Percentiles rank a stretch among this genome's conserved stretches.
phyloP scores from a whole-genome alignment of 2,329 filamentous ascomycete genomes.

The Cladosporium velox region DNA sequence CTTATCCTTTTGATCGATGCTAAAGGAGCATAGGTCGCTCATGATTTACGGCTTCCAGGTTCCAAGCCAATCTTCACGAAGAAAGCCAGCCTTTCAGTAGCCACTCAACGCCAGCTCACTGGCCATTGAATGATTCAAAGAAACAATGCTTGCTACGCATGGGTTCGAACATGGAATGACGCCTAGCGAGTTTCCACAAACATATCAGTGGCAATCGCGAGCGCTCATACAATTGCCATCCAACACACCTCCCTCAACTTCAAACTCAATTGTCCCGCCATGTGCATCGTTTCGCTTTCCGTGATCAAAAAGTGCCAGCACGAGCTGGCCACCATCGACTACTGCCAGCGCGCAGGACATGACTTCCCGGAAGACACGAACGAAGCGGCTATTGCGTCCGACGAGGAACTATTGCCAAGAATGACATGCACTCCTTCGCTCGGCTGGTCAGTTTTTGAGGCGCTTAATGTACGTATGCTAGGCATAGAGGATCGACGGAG shows the following conservation, averaged over 20 bases:
- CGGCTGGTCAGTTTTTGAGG: slow-evolving; percentile 18
- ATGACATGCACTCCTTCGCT: slow-evolving; percentile 16
- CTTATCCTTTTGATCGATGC: background rate
- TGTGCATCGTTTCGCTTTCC: slow-evolving; percentile 20
- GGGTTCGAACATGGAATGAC: background rate
- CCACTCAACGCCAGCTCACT: background rate
- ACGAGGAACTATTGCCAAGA: background rate
- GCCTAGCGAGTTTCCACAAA: background rate
- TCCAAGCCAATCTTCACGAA: background rate
- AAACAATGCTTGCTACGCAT: background rate
- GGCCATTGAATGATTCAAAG: background rate
- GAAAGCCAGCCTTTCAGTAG: background rate
- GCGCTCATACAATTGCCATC: background rate
- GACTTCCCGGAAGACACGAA: background rate
- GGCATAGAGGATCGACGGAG: background rate
- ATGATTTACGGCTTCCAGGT: background rate
- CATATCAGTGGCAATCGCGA: background rate
- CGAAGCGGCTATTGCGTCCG: background rate
- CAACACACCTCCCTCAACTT: background rate
- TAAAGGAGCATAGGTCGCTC: background rate
- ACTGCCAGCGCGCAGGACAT: background rate
- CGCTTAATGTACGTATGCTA: background rate
- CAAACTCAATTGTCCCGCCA: background rate
- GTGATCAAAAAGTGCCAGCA: slow-evolving; percentile 4
- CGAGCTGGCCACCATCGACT: slow-evolving; percentile 17